phyloP scores from a whole-genome alignment of 1,139 yeast species.

The Meyerozyma carpophila region DNA sequence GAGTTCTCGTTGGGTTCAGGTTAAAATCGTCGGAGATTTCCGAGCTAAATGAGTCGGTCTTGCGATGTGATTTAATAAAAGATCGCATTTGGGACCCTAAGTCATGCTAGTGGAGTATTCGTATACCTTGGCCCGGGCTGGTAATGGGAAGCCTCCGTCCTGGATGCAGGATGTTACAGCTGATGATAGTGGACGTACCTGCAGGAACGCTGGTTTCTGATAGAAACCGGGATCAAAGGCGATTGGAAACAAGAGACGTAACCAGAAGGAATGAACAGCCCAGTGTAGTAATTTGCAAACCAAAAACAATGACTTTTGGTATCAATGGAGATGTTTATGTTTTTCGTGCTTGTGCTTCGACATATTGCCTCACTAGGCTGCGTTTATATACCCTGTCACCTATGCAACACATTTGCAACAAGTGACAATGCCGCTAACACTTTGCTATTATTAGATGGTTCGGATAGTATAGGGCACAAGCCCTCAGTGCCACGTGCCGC shows the following conservation, averaged over 20 bases:
- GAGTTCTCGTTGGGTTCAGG: neutral
- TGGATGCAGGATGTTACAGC: neutral
- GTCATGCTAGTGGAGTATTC: neutral
- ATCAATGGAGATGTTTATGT: too few relatives aligned
- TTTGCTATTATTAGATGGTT: neutral
- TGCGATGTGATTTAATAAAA: constrained; percentile 10
- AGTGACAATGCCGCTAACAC: neutral
- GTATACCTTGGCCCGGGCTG: too few relatives aligned
- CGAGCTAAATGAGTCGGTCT: constrained; percentile 10
- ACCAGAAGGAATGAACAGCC: too few relatives aligned
- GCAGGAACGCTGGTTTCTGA: too few relatives aligned
- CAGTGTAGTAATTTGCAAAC: too few relatives aligned
- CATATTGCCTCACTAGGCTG: too few relatives aligned
- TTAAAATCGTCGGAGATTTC: constrained; percentile 3
- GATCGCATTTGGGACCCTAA: constrained; percentile 8
- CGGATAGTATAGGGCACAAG: neutral
- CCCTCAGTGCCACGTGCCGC: neutral
- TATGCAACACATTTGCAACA: too few relatives aligned
- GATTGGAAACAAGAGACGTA: too few relatives aligned
- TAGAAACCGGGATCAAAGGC: too few relatives aligned
- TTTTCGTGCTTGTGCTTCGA: too few relatives aligned
- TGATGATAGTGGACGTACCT: neutral
- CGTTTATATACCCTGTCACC: too few relatives aligned
- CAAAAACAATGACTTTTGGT: too few relatives aligned
- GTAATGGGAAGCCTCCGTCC: neutral